phyloP scores from a whole-genome alignment of 2,329 filamentous ascomycete species.

The Phoma sp. region DNA sequence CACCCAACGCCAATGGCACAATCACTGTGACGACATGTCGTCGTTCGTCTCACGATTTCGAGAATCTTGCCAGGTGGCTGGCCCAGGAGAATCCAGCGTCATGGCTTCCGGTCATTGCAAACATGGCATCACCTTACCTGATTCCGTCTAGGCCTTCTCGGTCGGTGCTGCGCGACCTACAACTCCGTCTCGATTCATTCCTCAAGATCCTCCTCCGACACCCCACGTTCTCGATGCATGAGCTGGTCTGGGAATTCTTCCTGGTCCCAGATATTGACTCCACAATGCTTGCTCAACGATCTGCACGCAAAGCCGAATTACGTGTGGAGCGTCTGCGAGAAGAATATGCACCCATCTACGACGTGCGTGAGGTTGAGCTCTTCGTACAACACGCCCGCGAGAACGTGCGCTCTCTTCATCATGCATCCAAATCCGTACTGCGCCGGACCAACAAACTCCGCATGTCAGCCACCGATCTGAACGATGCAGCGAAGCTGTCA shows the following conservation, averaged over 20 bases:
- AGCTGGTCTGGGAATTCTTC: conserved; percentile 99
- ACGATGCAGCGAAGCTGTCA: conserved; percentile 65
- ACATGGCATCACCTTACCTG: conserved; percentile 86
- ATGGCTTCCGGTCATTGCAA: conserved; percentile 82
- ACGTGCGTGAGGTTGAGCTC: conserved; percentile 86
- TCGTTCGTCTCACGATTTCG: conserved; percentile 85
- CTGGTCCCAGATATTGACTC: conserved; percentile 92
- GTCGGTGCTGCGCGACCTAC: conserved; percentile 83
- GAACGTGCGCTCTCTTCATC: conserved; percentile 83
- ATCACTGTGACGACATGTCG: conserved; percentile 96
- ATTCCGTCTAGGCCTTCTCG: conserved; percentile 91
- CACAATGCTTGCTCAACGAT: conserved; percentile 87
- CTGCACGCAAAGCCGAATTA: conserved; percentile 82
- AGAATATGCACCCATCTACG: conserved; percentile 80
- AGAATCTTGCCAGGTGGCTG: conserved; percentile 83
- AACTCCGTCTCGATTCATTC: conserved; percentile 85
- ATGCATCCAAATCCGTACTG: conserved; percentile 80
- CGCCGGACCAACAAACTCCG: conserved; percentile 77
- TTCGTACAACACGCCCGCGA: conserved; percentile 92
- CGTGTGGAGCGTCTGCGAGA: conserved; percentile 84
- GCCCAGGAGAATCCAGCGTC: conserved; percentile 91
- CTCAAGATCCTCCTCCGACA: conserved; percentile 85
- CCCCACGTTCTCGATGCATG: conserved; percentile 92
- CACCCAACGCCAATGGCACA: conserved; percentile 77
- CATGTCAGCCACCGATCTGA: conserved; percentile 69